Conservation (phyloP, 1,139 yeast genomes). For the Scheffersomyces titani region DNA sequence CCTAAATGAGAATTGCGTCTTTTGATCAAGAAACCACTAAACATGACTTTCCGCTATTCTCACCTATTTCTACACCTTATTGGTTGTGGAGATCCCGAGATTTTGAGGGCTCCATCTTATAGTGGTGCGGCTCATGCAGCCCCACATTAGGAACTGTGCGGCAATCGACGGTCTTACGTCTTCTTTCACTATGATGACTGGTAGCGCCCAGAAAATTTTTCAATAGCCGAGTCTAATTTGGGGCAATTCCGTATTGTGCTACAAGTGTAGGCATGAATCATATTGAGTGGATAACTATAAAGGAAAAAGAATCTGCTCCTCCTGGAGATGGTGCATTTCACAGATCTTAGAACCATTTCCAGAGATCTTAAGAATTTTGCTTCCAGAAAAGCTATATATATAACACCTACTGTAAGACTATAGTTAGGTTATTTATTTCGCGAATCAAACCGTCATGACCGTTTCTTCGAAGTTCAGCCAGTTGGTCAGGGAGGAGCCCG, state of each 20-base stretch:
- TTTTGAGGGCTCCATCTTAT: neutral
- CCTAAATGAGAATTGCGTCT: neutral
- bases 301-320: neutral
- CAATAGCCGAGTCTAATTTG: neutral
- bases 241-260: neutral
- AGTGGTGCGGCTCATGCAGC: neutral
- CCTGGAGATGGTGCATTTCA: neutral
- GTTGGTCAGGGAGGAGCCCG: constrained; percentile 29
- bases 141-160: constrained; percentile 10
- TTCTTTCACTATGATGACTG: neutral
- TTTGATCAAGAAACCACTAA: too few relatives aligned
- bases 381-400: neutral
- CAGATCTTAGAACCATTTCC: neutral
- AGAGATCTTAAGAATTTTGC: neutral
- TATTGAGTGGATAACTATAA: neutral
- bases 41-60: neutral
- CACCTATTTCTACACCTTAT: neutral
- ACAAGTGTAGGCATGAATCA: neutral
- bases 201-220: neutral
- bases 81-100: neutral
- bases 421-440: neutral
- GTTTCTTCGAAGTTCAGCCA: constrained; percentile 23
- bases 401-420: neutral
- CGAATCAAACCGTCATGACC: neutral
- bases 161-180: neutral